A percentile compares a stretch with the other conserved stretches of the same genome.
Conservation (phyloP, 2,329 filamentous ascomycete genomes). For the Sporothrix variecibatus region DNA sequence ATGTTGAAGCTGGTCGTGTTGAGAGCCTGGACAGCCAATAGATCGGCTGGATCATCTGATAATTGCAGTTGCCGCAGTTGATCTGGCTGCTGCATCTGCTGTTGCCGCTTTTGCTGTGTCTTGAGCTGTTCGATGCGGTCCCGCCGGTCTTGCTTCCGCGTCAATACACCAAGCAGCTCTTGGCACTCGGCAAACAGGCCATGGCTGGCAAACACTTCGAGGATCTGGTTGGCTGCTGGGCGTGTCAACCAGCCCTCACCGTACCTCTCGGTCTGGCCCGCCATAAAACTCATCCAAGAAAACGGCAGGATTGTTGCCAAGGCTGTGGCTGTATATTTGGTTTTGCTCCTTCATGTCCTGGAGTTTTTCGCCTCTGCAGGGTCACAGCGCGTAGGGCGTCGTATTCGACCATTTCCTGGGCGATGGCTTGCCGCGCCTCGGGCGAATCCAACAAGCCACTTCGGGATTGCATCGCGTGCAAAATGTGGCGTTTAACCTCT, state of each 20-base stretch:
- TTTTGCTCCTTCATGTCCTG: neutral
- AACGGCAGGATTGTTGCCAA: conserved; percentile 38
- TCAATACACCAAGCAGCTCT: conserved; percentile 40
- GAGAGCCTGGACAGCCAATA: conserved; percentile 32
- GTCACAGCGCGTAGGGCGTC: conserved; percentile 46
- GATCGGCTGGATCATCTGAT: conserved; percentile 15
- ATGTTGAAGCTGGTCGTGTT: conserved; percentile 42
- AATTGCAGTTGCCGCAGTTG: neutral
- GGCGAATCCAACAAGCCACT: conserved; percentile 45
- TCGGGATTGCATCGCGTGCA: conserved; percentile 50
- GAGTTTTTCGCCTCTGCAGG: neutral
- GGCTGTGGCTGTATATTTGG: conserved; percentile 11
- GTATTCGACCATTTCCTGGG: conserved; percentile 46
- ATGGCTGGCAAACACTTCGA: conserved; percentile 48
- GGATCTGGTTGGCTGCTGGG: conserved; percentile 41
- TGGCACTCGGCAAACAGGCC: conserved; percentile 37
- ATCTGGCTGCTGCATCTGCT: neutral
- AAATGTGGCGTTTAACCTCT: conserved; percentile 50
- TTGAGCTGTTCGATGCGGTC: neutral
- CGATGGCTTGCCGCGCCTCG: conserved; percentile 42
- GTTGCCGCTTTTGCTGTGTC: neutral
- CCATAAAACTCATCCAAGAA: conserved; percentile 43
- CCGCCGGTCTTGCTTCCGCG: neutral
- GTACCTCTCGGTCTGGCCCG: conserved; percentile 46
- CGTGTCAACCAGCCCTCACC: conserved; percentile 49